Base-by-base conservation (phyloP, 495 filamentous ascomycete species). In the Cercophora newfieldiana region DNA sequence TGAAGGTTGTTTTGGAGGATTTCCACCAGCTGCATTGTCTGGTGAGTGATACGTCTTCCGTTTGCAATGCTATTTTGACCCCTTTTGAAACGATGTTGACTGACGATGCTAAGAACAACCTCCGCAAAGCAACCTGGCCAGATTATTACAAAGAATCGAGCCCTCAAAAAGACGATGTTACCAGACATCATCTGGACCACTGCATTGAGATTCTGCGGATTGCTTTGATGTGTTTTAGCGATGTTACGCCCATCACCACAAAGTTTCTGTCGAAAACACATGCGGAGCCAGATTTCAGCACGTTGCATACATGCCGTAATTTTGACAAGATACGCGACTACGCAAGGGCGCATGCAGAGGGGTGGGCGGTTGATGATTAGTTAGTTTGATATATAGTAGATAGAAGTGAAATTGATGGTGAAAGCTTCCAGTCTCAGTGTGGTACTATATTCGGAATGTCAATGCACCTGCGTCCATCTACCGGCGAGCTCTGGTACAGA, bases 11-110 rank as follows among this genome's bases (percentile, higher is more conserved):
- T 7, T n/a, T 57, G 8, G 54, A 57, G 18, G 54, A 6, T 5
- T 57, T 57, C 54, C 54, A 57, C 26, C 54, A 57, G 54, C 18
- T 57, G 14, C 54, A 57, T 57, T 57, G 54, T 24, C 22, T 57
- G 21, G 54, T 57, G 54, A 28, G 25, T 10, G 26, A 6, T 21
- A 4, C 54, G 7, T 57, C 7, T 57, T 57, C 16, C 16, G n/a
- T n/a, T n/a, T n/a, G n/a, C n/a, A n/a, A n/a, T n/a, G n/a, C n/a
- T n/a, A n/a, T n/a, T n/a, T n/a, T n/a, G n/a, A n/a, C 16, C 54
- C 5, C 22, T 57, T 57, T n/a, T 57, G 54, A 25, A 26, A 57
- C 24, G 3, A 57, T 33, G 22, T 24, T 54, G 50, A 54, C 21
- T 24, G 21, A 57, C 24, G 6, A 26, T 28, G 6, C 16, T 5